Evolutionary conservation across 169 alveolate species (phyloP).

Genomic region (Cyclospora cayetanensis): DNA sequence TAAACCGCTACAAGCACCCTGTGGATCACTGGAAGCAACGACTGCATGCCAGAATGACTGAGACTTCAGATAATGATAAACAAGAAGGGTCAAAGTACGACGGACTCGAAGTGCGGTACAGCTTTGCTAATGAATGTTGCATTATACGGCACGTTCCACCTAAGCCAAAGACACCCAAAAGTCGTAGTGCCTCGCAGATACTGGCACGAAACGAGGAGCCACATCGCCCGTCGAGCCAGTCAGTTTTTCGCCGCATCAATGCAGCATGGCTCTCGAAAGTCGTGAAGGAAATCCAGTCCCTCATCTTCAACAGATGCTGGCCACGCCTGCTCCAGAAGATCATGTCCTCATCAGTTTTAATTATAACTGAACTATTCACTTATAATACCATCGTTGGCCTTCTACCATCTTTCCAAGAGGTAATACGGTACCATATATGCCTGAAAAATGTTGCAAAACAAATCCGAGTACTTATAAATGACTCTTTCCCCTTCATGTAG

Average conservation of each 20-base stretch:
- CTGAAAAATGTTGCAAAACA: no score
- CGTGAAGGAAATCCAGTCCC: slow-evolving; percentile 69
- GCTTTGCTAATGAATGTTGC: slow-evolving; percentile 54
- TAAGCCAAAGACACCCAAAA: background rate
- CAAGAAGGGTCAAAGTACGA: background rate
- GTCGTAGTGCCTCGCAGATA: slow-evolving; percentile 3
- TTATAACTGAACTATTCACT: slow-evolving; percentile 57
- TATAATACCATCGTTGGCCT: slow-evolving; percentile 61
- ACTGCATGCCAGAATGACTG: background rate
- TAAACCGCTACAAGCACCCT: slow-evolving; percentile 28
- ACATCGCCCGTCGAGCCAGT: slow-evolving; percentile 40
- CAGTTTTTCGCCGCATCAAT: slow-evolving; percentile 57
- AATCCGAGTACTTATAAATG: no score
- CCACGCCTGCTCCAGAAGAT: slow-evolving; percentile 65
- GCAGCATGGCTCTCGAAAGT: slow-evolving; percentile 70
- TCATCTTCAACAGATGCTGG: slow-evolving; percentile 66
- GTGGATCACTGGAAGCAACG: slow-evolving; percentile 49
- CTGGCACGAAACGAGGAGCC: background rate
- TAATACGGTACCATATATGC: no score
- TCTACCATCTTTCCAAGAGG: slow-evolving; percentile 60
- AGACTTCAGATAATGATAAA: background rate
- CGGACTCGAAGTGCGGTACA: slow-evolving; percentile 46
- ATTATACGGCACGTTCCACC: slow-evolving; percentile 64
- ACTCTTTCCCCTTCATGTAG: no score
- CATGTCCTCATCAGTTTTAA: slow-evolving; percentile 57